phyloP scores from a whole-genome alignment of 108 stramenopile genomes.

The Skeletonema grethae region DNA sequence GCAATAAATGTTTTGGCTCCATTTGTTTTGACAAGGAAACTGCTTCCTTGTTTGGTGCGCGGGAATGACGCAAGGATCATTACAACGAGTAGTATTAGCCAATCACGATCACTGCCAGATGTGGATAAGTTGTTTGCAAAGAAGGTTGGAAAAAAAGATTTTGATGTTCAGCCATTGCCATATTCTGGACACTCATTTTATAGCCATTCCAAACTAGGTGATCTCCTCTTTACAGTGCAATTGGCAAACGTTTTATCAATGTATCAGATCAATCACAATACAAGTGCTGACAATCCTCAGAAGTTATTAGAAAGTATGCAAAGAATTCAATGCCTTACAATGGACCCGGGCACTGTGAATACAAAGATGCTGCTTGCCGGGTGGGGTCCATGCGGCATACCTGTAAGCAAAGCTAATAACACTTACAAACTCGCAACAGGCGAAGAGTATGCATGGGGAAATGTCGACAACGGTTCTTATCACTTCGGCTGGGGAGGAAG shows the following conservation, averaged over 20 bases:
- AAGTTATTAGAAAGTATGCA: slow-evolving; percentile 18
- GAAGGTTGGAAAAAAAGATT: slow-evolving; percentile 16
- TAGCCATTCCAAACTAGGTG: slow-evolving; percentile 75
- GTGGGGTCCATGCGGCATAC: slow-evolving; percentile 91
- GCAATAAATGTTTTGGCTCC: slow-evolving; percentile 92
- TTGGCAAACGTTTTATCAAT: slow-evolving; percentile 55
- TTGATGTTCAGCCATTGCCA: slow-evolving; percentile 43
- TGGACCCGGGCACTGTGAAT: slow-evolving; percentile 95
- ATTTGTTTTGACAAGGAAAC: slow-evolving; percentile 72
- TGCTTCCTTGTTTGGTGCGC: slow-evolving; percentile 64
- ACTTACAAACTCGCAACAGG: slow-evolving; percentile 48
- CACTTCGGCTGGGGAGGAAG: slow-evolving; percentile 48
- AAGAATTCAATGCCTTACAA: slow-evolving; percentile 60
- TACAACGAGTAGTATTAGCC: slow-evolving; percentile 72
- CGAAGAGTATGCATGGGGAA: slow-evolving; percentile 36
- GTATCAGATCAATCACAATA: slow-evolving; percentile 14
- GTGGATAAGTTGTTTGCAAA: slow-evolving; percentile 34
- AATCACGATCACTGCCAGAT: slow-evolving; percentile 52
- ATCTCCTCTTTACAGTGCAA: slow-evolving; percentile 70
- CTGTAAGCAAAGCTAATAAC: slow-evolving; percentile 49
- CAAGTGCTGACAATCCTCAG: slow-evolving; percentile 40
- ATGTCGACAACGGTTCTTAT: slow-evolving; percentile 45
- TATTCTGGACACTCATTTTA: slow-evolving; percentile 85
- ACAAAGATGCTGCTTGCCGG: slow-evolving; percentile 93
- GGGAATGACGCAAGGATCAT: slow-evolving; percentile 56